These are phyloP conservation scores for Xylaria polymorpha DNA, from an alignment of 2,329 filamentous ascomycete genomes.

Conservation along the genomic window DNA sequence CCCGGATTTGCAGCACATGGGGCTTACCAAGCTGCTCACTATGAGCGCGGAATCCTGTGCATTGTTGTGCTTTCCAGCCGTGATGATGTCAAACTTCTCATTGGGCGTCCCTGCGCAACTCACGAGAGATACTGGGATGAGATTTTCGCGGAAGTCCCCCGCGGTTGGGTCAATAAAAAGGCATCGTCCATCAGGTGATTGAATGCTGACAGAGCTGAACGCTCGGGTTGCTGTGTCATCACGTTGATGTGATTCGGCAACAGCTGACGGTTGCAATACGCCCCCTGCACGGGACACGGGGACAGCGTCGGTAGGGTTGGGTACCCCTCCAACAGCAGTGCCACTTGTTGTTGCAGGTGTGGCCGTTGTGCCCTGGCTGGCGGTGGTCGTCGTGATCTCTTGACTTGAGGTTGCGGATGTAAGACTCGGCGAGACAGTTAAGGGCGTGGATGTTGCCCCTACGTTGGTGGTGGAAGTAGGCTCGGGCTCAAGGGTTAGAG, in stretches of 20 bases:
- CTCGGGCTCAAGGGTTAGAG: conserved; percentile 28
- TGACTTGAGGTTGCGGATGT: conserved; percentile 18
- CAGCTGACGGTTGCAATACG: conserved; percentile 61
- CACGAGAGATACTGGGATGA: conserved; percentile 61
- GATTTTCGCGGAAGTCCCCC: conserved; percentile 65
- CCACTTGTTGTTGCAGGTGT: conserved; percentile 18
- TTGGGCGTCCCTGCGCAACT: conserved; percentile 58
- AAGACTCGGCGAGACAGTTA: conserved; percentile 6
- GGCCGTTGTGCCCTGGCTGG: conserved; percentile 2
- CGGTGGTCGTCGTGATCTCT: conserved; percentile 11
- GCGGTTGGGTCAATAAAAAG: conserved; percentile 64
- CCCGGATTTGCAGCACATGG: background rate
- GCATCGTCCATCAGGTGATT: conserved; percentile 61
- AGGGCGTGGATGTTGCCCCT: background rate
- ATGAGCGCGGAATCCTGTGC: conserved; percentile 56
- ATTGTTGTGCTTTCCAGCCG: conserved; percentile 62
- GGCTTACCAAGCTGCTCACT: conserved; percentile 58
- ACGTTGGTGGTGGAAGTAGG: conserved; percentile 21
- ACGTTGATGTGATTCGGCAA: conserved; percentile 60
- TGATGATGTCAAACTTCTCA: conserved; percentile 64
- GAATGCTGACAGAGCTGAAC: conserved; percentile 59
- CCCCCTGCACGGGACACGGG: conserved; percentile 64
- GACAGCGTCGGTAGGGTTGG: conserved; percentile 56
- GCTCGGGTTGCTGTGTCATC: conserved; percentile 61
- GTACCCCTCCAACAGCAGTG: conserved; percentile 38